Conservation (phyloP, 192 early-diverging fungal genomes). For the Coemansia nantahalensis region DNA sequence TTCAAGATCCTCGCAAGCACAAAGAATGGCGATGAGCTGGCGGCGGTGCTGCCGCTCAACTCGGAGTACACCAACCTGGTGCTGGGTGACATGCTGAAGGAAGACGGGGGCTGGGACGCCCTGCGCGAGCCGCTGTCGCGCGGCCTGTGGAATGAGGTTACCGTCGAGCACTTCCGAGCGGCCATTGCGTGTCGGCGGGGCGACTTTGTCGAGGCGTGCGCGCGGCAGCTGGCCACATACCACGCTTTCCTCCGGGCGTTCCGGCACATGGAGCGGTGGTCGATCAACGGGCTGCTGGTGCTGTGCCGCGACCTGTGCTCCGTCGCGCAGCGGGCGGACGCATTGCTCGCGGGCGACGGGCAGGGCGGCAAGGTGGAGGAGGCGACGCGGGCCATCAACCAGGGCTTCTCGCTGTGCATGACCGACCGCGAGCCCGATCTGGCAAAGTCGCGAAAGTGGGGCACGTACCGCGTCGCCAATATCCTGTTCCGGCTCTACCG, state of each 20-base stretch:
- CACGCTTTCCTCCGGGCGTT: constrained; percentile 39
- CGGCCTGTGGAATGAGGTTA: constrained; percentile 17
- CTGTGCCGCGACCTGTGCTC: constrained; percentile 31
- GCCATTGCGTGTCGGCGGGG: constrained; percentile 13
- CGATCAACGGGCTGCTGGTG: constrained; percentile 18
- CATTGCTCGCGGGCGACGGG: constrained; percentile 6
- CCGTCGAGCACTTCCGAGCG: constrained; percentile 28
- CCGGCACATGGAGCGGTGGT: constrained; percentile 33
- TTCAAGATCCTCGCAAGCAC: constrained; percentile 16
- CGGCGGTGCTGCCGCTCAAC: constrained; percentile 14
- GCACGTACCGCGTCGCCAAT: constrained; percentile 84
- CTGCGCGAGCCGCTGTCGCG: constrained; percentile 3
- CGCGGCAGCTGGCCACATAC: constrained; percentile 21
- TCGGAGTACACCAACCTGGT: constrained; percentile 22
- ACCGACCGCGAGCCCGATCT: constrained; percentile 62
- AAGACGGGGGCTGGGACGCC: constrained; percentile 23
- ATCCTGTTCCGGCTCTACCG: constrained; percentile 87
- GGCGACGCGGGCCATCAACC: constrained; percentile 81
- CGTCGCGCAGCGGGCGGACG: constrained; percentile 27
- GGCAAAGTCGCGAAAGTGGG: constrained; percentile 80
- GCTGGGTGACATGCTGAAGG: constrained; percentile 18
- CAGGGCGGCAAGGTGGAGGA: constrained; percentile 63
- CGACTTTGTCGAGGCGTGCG: constrained; percentile 32
- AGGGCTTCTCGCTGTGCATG: constrained; percentile 83
- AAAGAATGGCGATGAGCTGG: constrained; percentile 29